Evolutionary conservation across 805 yeast genomes (phyloP).

Genomic region (Martiniozyma abietophila): DNA sequence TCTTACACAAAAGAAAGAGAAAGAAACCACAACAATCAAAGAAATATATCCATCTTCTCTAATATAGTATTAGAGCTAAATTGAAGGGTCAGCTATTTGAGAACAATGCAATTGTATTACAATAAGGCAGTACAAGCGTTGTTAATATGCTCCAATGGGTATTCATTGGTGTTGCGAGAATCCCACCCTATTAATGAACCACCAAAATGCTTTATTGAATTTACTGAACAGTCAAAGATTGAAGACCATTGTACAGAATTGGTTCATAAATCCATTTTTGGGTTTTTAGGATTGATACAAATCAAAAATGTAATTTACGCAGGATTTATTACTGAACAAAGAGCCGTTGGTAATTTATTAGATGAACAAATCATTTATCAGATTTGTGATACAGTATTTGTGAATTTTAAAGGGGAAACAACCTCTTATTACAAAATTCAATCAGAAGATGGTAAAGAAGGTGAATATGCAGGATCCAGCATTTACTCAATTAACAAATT

Average conservation of each 20-base stretch:
- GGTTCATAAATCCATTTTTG: constrained; percentile 25
- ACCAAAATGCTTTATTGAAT: constrained; percentile 44
- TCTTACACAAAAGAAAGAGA: too few species aligned
- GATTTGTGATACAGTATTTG: constrained; percentile 54
- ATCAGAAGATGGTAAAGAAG: constrained; percentile 4
- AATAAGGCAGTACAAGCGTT: constrained; percentile 5
- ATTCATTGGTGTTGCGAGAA: constrained; percentile 8
- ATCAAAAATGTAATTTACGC: constrained; percentile 46
- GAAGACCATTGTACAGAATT: constrained; percentile 21
- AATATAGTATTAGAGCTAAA: too few species aligned
- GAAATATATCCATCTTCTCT: too few species aligned
- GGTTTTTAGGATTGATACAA: constrained; percentile 53
- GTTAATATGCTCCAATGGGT: constrained; percentile 7
- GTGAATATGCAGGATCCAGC: constrained; percentile 15
- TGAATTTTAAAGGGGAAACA: constrained; percentile 48
- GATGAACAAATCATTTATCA: constrained; percentile 43
- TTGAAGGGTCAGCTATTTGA: background rate
- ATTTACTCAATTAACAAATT: constrained; percentile 29
- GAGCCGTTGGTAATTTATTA: constrained; percentile 47
- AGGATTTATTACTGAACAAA: constrained; percentile 46
- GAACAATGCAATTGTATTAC: constrained; percentile 9
- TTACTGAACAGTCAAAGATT: constrained; percentile 29
- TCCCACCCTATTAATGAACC: too few species aligned
- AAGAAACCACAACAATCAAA: too few species aligned
- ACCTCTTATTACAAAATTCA: constrained; percentile 4